These are phyloP conservation scores for Podospora bellae-mahoneyi DNA, from an alignment of 495 filamentous ascomycete species.

Conservation along the genomic window DNA sequence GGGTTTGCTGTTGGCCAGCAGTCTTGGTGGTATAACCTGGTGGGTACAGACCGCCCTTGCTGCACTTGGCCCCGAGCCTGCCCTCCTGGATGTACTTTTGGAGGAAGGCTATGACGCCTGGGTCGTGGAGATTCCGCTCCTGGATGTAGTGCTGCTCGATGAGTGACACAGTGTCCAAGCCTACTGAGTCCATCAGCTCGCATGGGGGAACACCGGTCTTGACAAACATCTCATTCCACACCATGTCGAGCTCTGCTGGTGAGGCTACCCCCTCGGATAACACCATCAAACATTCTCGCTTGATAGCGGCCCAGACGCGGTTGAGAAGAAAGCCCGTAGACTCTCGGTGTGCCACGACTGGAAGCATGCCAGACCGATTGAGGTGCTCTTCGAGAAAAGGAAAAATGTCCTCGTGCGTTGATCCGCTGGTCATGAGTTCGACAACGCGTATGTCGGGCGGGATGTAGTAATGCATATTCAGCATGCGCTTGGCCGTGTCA, in stretches of 20 bases:
- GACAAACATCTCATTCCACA: slow-evolving; percentile 43
- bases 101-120: slow-evolving; percentile 38
- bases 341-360: slow-evolving; percentile 41
- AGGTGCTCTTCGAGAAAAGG: slow-evolving; percentile 38
- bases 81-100: slow-evolving; percentile 42
- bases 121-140: slow-evolving; percentile 40
- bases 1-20: slow-evolving; percentile 11
- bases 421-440: slow-evolving; percentile 55
- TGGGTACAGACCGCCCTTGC: slow-evolving; percentile 31
- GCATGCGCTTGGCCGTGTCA: slow-evolving; percentile 33
- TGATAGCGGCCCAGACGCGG: slow-evolving; percentile 56
- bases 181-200: slow-evolving; percentile 35
- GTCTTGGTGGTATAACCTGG: slow-evolving; percentile 26
- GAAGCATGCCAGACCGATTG: slow-evolving; percentile 40
- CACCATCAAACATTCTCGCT: slow-evolving; percentile 51
- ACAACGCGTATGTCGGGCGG: slow-evolving; percentile 48
- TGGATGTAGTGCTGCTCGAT: slow-evolving; percentile 42
- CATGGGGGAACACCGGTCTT: slow-evolving; percentile 23
- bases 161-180: slow-evolving; percentile 50
- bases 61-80: slow-evolving; percentile 33
- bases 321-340: slow-evolving; percentile 58
- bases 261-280: slow-evolving; percentile 49
- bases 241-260: slow-evolving; percentile 47
- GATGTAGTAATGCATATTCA: slow-evolving; percentile 54
- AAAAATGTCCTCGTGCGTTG: slow-evolving; percentile 46